These are phyloP conservation scores for Pholiota molesta DNA, from an alignment of 768 basidiomycete species.

Conservation along the genomic window DNA sequence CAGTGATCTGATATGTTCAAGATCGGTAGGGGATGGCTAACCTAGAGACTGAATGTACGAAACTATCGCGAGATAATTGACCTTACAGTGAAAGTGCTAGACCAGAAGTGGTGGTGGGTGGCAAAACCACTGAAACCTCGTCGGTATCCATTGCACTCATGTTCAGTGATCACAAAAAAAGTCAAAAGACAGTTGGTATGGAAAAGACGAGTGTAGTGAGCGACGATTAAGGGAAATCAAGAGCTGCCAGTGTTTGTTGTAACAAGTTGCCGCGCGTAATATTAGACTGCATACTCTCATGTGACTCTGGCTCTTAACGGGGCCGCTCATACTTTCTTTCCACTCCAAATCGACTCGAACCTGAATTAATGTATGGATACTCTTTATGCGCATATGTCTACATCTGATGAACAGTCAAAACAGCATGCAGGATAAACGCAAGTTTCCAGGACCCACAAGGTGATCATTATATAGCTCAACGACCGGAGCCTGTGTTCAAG, in stretches of 20 bases:
- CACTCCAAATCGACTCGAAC: too few relatives aligned
- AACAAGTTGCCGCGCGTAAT: not conserved
- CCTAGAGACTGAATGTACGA: constrained; percentile 23
- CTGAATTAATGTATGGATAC: too few relatives aligned
- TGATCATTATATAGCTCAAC: too few relatives aligned
- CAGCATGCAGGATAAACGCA: too few relatives aligned
- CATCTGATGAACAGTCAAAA: too few relatives aligned
- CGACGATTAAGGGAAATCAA: not conserved
- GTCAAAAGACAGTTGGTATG: not conserved
- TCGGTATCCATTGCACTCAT: constrained; percentile 79
- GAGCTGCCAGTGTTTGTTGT: not conserved
- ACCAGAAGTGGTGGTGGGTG: constrained; percentile 72
- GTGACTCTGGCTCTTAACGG: not conserved
- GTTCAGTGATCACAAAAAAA: constrained; percentile 15
- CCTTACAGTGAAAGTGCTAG: constrained; percentile 75
- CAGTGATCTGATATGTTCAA: constrained; percentile 96
- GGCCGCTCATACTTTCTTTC: too few relatives aligned
- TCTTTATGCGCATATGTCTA: too few relatives aligned
- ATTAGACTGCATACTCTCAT: not conserved
- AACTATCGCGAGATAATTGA: not conserved
- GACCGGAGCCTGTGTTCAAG: too few relatives aligned
- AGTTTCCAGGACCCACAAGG: too few relatives aligned
- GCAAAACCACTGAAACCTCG: constrained; percentile 73
- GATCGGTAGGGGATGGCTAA: constrained; percentile 94
- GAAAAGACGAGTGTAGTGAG: not conserved